Base-by-base conservation (phyloP, 1,284 basidiomycete genomes). In the Tilletia horrida region DNA sequence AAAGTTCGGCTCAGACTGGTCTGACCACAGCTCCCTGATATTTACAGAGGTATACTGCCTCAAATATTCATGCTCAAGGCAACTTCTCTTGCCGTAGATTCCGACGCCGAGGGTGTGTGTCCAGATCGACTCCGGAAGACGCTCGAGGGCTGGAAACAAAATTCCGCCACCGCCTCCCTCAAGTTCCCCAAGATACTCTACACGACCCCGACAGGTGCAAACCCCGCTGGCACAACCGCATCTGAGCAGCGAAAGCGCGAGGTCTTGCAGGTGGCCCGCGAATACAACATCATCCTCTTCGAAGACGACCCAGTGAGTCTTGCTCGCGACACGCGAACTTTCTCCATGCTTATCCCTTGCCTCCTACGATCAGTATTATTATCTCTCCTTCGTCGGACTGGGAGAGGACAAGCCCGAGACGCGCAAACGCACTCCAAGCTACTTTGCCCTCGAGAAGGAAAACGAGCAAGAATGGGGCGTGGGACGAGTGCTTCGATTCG, bases 281-380 rank as follows among this genome's bases (percentile, higher is more conserved):
- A 91, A 77, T 86, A 92, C 79, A 86, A 91, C 77, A 87, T 96
- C 73, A 83, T 95, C 64, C 90, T 96, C 75, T 83, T 96, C 52
- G 93, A 96, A 86, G 91, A 90, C 87, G 69, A 43, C 52, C 71
- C 69, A 35, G 55, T 59, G 55, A 35, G 55, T 40, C 6, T 16
- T 25, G 27, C 1, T 35, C 31, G 4, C 27, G 16, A 25, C 2
- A 4, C 45, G 6, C 6, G 7, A 2, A 14, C 13, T 21, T 35
- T 31, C n/a, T 13, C 55, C 13, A 29, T 3, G 27, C 55, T 59
- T 7, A 59, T 11, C 61, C 80, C 44, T 78, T 3, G 66, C 79
- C 14, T 74, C 78, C 62, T 75, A 78, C 62, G 76, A 77, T n/a
- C 76, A 78, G 0, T 81, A 81, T 67, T 77, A 73, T 68, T 78